Evolutionary conservation across 73 alveolate genomes (phyloP).

Genomic region (Symbiodinium natans): DNA sequence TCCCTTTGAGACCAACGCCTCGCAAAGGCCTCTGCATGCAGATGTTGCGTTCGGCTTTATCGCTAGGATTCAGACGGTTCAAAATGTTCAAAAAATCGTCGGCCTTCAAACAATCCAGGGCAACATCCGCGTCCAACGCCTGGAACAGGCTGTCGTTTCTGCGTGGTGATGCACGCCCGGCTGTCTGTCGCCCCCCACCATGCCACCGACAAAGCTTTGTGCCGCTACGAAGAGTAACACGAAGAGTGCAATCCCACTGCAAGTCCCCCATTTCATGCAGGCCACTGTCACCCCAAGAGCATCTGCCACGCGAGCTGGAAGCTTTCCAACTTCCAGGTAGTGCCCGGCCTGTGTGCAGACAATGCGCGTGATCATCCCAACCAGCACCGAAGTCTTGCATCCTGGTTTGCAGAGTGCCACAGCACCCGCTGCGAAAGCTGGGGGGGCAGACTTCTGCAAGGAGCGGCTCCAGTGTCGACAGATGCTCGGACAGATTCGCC

Average conservation of each 20-base stretch:
- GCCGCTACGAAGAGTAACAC: no score
- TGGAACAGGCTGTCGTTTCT: background rate
- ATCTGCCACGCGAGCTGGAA: slow-evolving; percentile 70
- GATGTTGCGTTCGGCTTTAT: no score
- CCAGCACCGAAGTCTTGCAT: no score
- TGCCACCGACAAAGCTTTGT: no score
- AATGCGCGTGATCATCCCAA: no score
- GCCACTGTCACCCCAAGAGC: slow-evolving; percentile 41
- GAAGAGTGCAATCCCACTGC: no score
- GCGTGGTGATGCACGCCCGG: no score
- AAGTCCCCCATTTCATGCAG: background rate
- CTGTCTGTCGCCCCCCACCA: no score
- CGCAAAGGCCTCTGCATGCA: background rate
- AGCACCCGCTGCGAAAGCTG: background rate
- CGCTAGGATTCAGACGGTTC: no score
- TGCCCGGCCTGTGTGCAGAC: slow-evolving; percentile 78
- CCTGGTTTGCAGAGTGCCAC: no score
- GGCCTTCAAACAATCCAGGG: slow-evolving; percentile 75
- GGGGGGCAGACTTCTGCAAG: background rate
- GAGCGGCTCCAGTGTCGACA: slow-evolving; percentile 15
- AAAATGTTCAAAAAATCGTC: no score
- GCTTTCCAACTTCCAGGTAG: slow-evolving; percentile 53
- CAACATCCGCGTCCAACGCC: slow-evolving; percentile 51
- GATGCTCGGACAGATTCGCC: slow-evolving; percentile 29
- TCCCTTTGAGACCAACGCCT: background rate